Evolutionary conservation across 164 flowering plant species (phyloP).

Genomic region (Euptelea pleiosperma): DNA sequence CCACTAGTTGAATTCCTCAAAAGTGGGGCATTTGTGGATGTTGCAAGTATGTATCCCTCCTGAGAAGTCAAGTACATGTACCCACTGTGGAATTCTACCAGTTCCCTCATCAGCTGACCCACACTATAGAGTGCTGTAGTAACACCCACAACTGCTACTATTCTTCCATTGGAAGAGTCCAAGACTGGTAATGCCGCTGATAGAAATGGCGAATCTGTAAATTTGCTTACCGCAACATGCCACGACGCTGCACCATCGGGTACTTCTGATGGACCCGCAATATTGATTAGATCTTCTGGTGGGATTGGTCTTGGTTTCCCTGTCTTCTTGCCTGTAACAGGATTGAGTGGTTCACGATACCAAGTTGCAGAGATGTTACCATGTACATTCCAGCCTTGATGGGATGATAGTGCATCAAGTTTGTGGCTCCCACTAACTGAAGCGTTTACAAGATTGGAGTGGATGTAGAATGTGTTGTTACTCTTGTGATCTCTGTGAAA

Average conservation of each 20-base stretch:
- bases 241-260: slow-evolving; percentile 92
- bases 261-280: slow-evolving; percentile 77
- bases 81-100: slow-evolving; percentile 85
- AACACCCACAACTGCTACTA: slow-evolving; percentile 94
- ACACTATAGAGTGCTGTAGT: slow-evolving; percentile 90
- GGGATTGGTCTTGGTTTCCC: slow-evolving; percentile 61
- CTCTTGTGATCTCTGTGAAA: slow-evolving; percentile 89
- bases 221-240: slow-evolving; percentile 95
- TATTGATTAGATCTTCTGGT: slow-evolving; percentile 83
- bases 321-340: slow-evolving; percentile 61
- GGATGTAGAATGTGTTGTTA: slow-evolving; percentile 83
- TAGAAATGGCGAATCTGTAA: slow-evolving; percentile 75
- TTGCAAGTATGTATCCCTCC: slow-evolving; percentile 87
- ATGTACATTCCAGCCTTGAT: slow-evolving; percentile 52
- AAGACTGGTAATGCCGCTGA: slow-evolving; percentile 95
- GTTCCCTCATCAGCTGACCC: slow-evolving; percentile 94
- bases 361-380: slow-evolving; percentile 70
- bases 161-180: slow-evolving; percentile 60
- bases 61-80: slow-evolving; percentile 89
- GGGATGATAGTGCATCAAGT: slow-evolving; percentile 28
- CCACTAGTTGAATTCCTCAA: slow-evolving; percentile 55
- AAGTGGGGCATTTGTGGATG: slow-evolving; percentile 83
- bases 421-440: slow-evolving; percentile 37
- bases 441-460: slow-evolving; percentile 65
- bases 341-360: slow-evolving; percentile 84